Evolutionary conservation across 1,284 basidiomycete genomes (phyloP).

Genomic region (Stereum hirsutum): DNA sequence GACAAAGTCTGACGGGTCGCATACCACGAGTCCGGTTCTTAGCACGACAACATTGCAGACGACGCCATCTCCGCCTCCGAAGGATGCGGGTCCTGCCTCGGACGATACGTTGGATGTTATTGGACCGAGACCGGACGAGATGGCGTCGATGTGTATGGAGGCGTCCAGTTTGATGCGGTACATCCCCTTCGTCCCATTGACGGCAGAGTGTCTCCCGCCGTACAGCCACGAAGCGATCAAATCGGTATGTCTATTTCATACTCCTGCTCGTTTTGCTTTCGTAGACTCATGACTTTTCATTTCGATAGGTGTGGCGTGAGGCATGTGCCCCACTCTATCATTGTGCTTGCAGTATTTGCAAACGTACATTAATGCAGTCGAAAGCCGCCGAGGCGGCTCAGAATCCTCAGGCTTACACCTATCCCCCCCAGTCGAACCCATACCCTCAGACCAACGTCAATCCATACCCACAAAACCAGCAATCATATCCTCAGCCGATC

Average conservation of each 20-base stretch:
- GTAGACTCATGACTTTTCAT: background rate
- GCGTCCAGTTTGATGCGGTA: conserved; percentile 48
- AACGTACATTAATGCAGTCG: conserved; percentile 38
- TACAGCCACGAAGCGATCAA: conserved; percentile 51
- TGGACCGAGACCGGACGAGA: conserved; percentile 21
- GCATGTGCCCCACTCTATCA: conserved; percentile 62
- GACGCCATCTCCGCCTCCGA: conserved; percentile 63
- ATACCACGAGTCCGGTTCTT: conserved; percentile 64
- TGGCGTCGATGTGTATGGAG: conserved; percentile 47
- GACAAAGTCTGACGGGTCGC: conserved; percentile 38
- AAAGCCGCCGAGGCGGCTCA: no score
- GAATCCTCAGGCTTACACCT: no score
- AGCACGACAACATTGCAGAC: conserved; percentile 66
- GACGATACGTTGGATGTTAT: conserved; percentile 7
- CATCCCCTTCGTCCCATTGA: conserved; percentile 61
- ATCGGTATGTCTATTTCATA: conserved; percentile 30
- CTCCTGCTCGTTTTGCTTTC: background rate
- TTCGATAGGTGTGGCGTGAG: conserved; percentile 60
- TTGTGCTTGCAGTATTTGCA: conserved; percentile 62
- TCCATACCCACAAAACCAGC: conserved; percentile 11
- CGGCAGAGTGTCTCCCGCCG: conserved; percentile 46
- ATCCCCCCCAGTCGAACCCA: no score
- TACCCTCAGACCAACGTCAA: background rate
- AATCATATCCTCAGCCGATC: no score
- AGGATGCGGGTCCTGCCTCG: conserved; percentile 24